These are phyloP conservation scores for Podospora comata DNA, from an alignment of 495 filamentous ascomycete species.

Conservation along the genomic window DNA sequence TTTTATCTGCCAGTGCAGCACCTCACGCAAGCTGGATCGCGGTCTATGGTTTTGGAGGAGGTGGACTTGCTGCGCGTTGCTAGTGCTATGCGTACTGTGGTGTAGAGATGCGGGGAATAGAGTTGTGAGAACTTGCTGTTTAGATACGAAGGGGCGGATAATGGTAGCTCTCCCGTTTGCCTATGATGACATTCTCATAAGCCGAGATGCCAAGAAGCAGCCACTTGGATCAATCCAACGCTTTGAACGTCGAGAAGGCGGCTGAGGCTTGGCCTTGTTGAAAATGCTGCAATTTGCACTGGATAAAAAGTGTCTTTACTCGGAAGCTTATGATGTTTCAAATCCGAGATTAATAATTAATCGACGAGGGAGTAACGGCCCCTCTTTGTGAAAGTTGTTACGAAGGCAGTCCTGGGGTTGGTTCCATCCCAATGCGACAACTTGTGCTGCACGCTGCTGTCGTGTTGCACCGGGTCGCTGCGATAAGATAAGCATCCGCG, in stretches of 20 bases:
- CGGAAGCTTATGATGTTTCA: neutral
- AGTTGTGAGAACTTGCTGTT: neutral
- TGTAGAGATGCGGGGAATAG: neutral
- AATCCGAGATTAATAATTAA: neutral
- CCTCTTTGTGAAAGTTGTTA: too few relatives aligned
- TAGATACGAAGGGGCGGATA: neutral
- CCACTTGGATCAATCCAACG: neutral
- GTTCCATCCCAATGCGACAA: too few relatives aligned
- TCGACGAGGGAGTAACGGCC: neutral
- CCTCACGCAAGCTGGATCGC: neutral
- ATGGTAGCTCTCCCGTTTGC: neutral
- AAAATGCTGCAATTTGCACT: neutral
- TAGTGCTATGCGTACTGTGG: neutral
- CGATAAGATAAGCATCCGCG: slow-evolving; percentile 7
- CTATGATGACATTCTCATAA: slow-evolving; percentile 16
- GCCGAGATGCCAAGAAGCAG: slow-evolving; percentile 6
- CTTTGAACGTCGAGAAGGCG: neutral
- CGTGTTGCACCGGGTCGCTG: neutral
- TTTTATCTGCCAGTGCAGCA: neutral
- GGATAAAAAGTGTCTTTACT: neutral
- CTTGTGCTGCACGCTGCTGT: too few relatives aligned
- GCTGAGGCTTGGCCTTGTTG: neutral
- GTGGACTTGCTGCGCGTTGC: neutral
- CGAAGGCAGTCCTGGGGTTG: too few relatives aligned
- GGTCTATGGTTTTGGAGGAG: neutral